A percentile compares a stretch with the other conserved stretches of the same genome.
phyloP scores from a whole-genome alignment of 495 filamentous ascomycete species.

The Lepidopterella palustris region DNA sequence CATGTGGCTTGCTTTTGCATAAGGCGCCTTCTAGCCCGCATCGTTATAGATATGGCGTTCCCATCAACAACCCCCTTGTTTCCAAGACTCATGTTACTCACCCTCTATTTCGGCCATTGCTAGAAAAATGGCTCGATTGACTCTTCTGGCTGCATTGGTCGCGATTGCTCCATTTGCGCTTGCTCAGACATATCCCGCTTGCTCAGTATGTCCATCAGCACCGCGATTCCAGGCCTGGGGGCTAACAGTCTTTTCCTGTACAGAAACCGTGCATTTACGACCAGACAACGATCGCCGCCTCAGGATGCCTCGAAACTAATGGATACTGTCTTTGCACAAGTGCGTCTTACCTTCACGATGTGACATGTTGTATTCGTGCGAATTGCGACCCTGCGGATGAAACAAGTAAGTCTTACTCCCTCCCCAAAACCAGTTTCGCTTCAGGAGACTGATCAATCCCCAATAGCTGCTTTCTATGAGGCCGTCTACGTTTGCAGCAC shows the following conservation, averaged over 20 bases:
- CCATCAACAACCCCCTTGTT: no score
- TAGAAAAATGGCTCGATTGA: not conserved
- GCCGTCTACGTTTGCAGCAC: not conserved
- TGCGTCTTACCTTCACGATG: not conserved
- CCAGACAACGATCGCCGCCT: not conserved
- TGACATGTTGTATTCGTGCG: conserved; percentile 2
- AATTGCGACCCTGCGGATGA: not conserved
- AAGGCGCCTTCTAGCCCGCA: not conserved
- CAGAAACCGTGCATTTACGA: not conserved
- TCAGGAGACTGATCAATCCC: not conserved
- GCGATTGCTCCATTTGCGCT: not conserved
- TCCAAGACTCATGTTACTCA: not conserved
- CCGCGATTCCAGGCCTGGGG: no score
- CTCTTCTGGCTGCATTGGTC: not conserved
- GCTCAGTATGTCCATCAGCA: not conserved
- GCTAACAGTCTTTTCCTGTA: no score
- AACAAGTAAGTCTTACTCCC: not conserved
- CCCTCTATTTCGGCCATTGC: not conserved
- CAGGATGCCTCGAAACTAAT: not conserved
- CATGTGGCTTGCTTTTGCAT: not conserved
- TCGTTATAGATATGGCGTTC: not conserved
- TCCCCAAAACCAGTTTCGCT: not conserved
- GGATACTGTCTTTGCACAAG: conserved; percentile 8
- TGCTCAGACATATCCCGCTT: not conserved
- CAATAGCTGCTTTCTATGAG: not conserved